A percentile compares a stretch with the other conserved stretches of the same genome.
phyloP scores from a whole-genome alignment of 2,329 filamentous ascomycete species.

The Hymenoscyphus linearis region DNA sequence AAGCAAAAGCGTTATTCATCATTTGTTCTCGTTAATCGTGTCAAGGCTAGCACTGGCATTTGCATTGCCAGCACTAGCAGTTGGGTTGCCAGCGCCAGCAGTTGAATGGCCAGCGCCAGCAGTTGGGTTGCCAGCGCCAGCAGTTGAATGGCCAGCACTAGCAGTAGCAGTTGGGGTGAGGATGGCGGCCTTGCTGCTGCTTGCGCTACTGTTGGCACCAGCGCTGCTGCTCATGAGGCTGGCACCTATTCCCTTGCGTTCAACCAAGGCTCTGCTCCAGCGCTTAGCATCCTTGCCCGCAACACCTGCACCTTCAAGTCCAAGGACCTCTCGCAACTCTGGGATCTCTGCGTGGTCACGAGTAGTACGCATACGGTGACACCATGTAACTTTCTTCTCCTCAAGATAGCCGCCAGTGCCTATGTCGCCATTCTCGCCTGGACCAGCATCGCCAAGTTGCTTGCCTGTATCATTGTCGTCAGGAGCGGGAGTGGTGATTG shows the following conservation, averaged over 20 bases:
- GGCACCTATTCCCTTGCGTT: slow-evolving; percentile 39
- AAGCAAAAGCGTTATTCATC: too few relatives aligned
- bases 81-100: too few relatives aligned
- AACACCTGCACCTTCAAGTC: slow-evolving; percentile 42
- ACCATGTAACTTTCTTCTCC: slow-evolving; percentile 67
- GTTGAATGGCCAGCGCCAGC: too few relatives aligned
- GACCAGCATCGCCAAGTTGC: slow-evolving; percentile 12
- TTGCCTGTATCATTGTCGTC: slow-evolving; percentile 6
- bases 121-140: too few relatives aligned
- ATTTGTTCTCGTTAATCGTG: too few relatives aligned
- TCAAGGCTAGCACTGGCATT: too few relatives aligned
- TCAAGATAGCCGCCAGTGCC: slow-evolving; percentile 30
- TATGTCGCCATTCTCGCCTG: slow-evolving; percentile 14
- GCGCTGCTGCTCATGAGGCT: too few relatives aligned
- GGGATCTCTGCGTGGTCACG: slow-evolving; percentile 70
- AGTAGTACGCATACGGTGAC: slow-evolving; percentile 74
- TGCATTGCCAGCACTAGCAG: too few relatives aligned
- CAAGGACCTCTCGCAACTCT: slow-evolving; percentile 59
- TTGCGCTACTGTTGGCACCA: not conserved
- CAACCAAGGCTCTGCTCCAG: slow-evolving; percentile 42
- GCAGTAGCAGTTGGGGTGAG: too few relatives aligned
- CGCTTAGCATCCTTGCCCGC: slow-evolving; percentile 38
- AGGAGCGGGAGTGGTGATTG: slow-evolving; percentile 14
- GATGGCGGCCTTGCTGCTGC: not conserved
- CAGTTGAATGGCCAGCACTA: too few relatives aligned